Percentiles rank a stretch among this genome's conserved stretches.
These are phyloP conservation scores for Schizopora paradoxa DNA, from an alignment of 1,284 basidiomycete species.

Conservation along the genomic window DNA sequence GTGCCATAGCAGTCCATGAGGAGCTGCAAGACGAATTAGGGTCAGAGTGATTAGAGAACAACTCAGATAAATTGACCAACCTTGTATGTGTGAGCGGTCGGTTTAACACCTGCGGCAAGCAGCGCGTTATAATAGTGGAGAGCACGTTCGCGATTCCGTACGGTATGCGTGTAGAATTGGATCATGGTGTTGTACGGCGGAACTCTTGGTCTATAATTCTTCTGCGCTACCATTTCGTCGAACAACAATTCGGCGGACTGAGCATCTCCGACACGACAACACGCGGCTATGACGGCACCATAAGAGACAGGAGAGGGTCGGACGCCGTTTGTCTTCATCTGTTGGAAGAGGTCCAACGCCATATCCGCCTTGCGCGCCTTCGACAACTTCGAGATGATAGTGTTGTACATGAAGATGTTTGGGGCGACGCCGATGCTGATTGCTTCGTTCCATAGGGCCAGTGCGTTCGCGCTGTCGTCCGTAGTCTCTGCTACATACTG, in stretches of 20 bases:
- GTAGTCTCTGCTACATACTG: conserved; percentile 86
- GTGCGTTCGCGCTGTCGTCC: conserved; percentile 84
- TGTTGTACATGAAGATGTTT: conserved; percentile 90
- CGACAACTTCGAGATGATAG: conserved; percentile 90
- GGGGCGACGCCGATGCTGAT: conserved; percentile 63
- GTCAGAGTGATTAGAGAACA: conserved; percentile 10
- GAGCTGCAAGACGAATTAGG: conserved; percentile 42
- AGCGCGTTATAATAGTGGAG: conserved; percentile 78
- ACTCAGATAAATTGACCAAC: conserved; percentile 32
- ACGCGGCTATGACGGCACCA: conserved; percentile 92
- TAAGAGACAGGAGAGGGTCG: conserved; percentile 87
- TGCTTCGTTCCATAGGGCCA: conserved; percentile 82
- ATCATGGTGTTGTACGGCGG: conserved; percentile 99
- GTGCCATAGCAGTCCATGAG: conserved; percentile 88
- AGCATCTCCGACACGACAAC: conserved; percentile 89
- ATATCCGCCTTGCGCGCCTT: conserved; percentile 89
- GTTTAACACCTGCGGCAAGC: conserved; percentile 55
- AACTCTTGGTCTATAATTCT: conserved; percentile 80
- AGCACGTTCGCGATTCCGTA: conserved; percentile 77
- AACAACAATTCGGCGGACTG: conserved; percentile 81
- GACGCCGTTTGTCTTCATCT: conserved; percentile 70
- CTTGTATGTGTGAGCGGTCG: conserved; percentile 91
- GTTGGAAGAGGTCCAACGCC: conserved; percentile 80
- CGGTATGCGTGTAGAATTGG: conserved; percentile 90
- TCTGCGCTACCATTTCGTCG: conserved; percentile 73